Conservation (phyloP, 73 alveolate genomes). For the Paramecium bursaria region DNA sequence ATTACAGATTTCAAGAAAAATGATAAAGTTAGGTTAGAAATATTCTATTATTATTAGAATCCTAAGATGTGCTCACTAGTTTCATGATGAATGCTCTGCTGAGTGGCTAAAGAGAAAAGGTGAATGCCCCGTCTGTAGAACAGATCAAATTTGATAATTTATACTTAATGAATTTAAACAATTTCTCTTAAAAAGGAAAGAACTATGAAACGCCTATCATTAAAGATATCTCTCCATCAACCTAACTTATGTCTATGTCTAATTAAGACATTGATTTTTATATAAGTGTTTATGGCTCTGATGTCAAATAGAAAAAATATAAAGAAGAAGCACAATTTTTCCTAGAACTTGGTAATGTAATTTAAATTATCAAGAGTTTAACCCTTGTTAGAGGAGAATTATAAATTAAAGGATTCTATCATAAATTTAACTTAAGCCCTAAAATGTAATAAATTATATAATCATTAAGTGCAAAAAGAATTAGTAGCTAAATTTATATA, state of each 20-base stretch:
- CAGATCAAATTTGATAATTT: not conserved
- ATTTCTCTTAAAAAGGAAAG: not conserved
- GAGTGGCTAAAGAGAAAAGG: not conserved
- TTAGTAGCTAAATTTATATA: conserved; percentile 6
- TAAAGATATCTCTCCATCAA: conserved; percentile 28
- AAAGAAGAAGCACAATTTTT: conserved; percentile 4
- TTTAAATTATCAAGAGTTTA: too few species aligned
- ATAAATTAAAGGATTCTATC: conserved; percentile 44
- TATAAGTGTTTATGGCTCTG: conserved; percentile 3
- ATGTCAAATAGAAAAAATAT: not conserved
- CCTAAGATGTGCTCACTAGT: not conserved
- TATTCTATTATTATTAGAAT: not conserved
- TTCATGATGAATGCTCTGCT: not conserved
- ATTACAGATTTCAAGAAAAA: conserved; percentile 34
- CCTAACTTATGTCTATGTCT: not conserved
- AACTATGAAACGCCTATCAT: conserved; percentile 27
- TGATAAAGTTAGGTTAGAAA: conserved; percentile 8
- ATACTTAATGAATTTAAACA: not conserved
- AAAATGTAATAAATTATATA: conserved; percentile 16
- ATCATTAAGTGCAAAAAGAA: conserved; percentile 38
- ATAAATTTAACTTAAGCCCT: conserved; percentile 30
- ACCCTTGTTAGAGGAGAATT: conserved; percentile 48
- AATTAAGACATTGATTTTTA: conserved; percentile 40
- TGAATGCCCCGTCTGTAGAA: not conserved
- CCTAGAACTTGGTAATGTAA: too few species aligned